phyloP scores from a whole-genome alignment of 768 basidiomycete species.

The Mrakia blollopis region DNA sequence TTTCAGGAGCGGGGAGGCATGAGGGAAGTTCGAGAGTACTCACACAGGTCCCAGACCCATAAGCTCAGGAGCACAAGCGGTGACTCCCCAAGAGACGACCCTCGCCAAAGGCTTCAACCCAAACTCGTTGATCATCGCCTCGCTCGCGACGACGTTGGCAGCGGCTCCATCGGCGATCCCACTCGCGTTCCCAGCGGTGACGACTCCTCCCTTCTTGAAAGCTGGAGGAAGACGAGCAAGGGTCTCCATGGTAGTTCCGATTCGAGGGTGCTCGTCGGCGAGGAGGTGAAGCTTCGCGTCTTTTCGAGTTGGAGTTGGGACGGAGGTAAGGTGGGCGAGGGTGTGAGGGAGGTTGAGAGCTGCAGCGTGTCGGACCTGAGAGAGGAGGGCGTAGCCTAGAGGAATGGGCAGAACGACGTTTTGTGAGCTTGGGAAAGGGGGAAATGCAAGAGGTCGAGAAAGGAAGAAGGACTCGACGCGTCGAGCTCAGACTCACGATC shows the following conservation, averaged over 20 bases:
- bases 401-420: too few species aligned
- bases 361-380: slow-evolving; percentile 42
- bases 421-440: background rate
- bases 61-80: slow-evolving; percentile 46
- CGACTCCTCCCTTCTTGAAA: slow-evolving; percentile 45
- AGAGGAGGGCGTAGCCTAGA: slow-evolving; percentile 42
- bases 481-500: slow-evolving; percentile 34
- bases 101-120: slow-evolving; percentile 45
- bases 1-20: too few species aligned
- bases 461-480: background rate
- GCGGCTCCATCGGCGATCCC: slow-evolving; percentile 48
- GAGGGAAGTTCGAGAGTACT: background rate
- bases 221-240: slow-evolving; percentile 43
- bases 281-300: slow-evolving; percentile 8
- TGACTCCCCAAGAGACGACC: slow-evolving; percentile 45
- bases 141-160: slow-evolving; percentile 47
- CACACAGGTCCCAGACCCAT: slow-evolving; percentile 49
- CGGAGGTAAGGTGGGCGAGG: slow-evolving; percentile 33
- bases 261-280: slow-evolving; percentile 42
- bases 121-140: slow-evolving; percentile 41
- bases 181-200: slow-evolving; percentile 46
- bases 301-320: slow-evolving; percentile 29
- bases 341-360: slow-evolving; percentile 41
- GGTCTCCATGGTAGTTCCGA: slow-evolving; percentile 41
- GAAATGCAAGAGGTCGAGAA: background rate